A percentile compares a stretch with the other conserved stretches of the same genome.
phyloP scores from a whole-genome alignment of 2,329 filamentous ascomycete species.

The Aurifilum marmelostoma region DNA sequence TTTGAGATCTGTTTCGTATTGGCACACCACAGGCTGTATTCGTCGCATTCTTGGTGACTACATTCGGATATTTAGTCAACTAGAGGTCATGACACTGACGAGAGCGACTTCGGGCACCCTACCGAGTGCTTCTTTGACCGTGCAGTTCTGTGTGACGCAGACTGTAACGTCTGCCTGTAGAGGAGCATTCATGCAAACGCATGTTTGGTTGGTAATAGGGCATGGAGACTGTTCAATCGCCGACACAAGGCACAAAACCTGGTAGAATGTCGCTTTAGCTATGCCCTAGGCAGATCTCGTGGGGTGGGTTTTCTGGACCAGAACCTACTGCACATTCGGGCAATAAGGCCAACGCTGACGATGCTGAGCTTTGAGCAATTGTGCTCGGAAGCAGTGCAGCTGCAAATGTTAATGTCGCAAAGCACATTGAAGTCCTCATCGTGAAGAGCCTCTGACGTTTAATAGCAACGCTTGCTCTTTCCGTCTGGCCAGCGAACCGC shows the following conservation, averaged over 20 bases:
- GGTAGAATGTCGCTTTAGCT: neutral
- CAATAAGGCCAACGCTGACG: neutral
- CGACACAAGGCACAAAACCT: neutral
- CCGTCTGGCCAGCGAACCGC: neutral
- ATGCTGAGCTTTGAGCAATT: neutral
- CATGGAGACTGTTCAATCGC: neutral
- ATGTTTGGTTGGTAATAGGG: neutral
- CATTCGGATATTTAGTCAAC: neutral
- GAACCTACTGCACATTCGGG: neutral
- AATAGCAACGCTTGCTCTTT: neutral
- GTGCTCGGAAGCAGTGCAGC: neutral
- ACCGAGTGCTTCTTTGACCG: slow-evolving; percentile 23
- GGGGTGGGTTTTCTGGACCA: neutral
- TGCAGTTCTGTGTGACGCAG: slow-evolving; percentile 18
- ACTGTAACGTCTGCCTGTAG: slow-evolving; percentile 1
- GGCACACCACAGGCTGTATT: slow-evolving; percentile 13
- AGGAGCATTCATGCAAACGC: neutral
- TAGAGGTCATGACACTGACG: neutral
- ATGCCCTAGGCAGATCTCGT: neutral
- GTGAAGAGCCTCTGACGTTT: neutral
- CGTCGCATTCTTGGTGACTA: slow-evolving; percentile 19
- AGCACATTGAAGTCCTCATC: neutral
- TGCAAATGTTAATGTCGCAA: neutral
- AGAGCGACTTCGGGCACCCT: neutral
- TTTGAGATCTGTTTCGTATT: neutral